Evolutionary conservation across 2,329 filamentous ascomycete genomes (phyloP), one percentile per base, ranked within the genome.

Genomic region (Volutella citrinella): DNA sequence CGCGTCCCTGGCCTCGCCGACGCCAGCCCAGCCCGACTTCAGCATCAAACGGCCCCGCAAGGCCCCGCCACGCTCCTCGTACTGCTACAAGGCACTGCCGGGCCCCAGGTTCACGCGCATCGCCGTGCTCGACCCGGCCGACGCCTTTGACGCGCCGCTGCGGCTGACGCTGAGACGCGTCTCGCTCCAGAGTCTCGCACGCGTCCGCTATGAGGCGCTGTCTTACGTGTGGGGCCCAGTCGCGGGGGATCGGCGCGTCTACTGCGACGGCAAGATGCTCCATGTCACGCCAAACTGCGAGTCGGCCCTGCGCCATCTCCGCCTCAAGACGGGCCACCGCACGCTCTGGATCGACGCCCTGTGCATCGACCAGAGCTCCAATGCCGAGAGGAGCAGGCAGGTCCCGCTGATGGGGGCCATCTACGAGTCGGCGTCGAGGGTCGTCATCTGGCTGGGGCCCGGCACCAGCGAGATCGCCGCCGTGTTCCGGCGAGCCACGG

Each of bases 311-410:
- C 35, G 34, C 10, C 29, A 48, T 30, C 40, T 48, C 7, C 27
- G 45, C 12, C 17, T 31, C 7, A 35, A 34, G 19, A 30, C 16
- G 8, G 32, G 25, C 16, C 5, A 19, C 1, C 31, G 43, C 7
- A 29, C 29, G 4, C 33, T 57, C 19, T 57, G 51, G 54, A 39
- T 55, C 5, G 52, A 54, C 15, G 45, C 40, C 0, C 36, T 56
- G 10, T 55, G 51, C 26, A 46, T 56, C 13, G 43, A 56, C n/a
- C 41, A 44, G 23, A 22, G 24, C 15, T 40, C 49, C 13, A 30
- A 37, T 8, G 16, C 32, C 3, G 52, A 56, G 30, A 41, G 42
- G 13, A 47, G 42, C 27, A 28, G 37, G 6, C 51, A 54, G 24
- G 44, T 53, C 12, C 43, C 39, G 3, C 32, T 45, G 16, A 51